Evolutionary conservation across 176 grass and related monocot genomes (phyloP).

Genomic region (Ananas comosus): DNA sequence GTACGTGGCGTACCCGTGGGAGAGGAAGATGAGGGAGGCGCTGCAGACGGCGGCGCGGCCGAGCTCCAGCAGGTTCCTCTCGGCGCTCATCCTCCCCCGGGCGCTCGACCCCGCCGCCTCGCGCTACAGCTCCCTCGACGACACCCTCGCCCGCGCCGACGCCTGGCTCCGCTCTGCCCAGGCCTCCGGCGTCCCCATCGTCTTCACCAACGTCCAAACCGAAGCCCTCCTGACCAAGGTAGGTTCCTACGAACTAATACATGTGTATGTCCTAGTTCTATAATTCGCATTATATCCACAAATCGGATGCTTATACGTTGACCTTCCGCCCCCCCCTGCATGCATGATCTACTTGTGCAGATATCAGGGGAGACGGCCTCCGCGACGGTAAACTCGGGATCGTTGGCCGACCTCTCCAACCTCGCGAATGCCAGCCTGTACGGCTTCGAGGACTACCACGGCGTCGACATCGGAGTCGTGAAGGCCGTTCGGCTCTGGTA

Average conservation of each 20-base stretch:
- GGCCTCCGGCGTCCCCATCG: slow-evolving; percentile 43
- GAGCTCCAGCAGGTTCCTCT: slow-evolving; percentile 45
- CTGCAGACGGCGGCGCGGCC: background rate
- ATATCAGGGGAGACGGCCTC: slow-evolving; percentile 73
- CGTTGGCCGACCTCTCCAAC: slow-evolving; percentile 48
- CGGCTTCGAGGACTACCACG: slow-evolving; percentile 82
- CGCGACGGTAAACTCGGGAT: slow-evolving; percentile 57
- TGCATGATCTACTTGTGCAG: slow-evolving; percentile 20
- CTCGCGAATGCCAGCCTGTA: slow-evolving; percentile 58
- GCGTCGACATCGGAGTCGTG: slow-evolving; percentile 70
- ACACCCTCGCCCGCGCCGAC: slow-evolving; percentile 48
- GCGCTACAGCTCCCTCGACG: slow-evolving; percentile 50
- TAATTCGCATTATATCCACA: background rate
- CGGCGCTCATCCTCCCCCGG: slow-evolving; percentile 58
- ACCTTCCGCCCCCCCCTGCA: background rate
- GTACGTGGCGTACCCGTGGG: slow-evolving; percentile 64
- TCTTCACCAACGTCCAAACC: slow-evolving; percentile 53
- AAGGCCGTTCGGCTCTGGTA: slow-evolving; percentile 80
- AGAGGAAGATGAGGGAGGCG: slow-evolving; percentile 44
- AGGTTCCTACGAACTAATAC: slow-evolving; percentile 3
- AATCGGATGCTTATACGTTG: background rate
- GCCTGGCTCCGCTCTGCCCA: slow-evolving; percentile 56
- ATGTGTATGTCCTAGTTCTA: background rate
- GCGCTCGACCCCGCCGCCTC: slow-evolving; percentile 36
- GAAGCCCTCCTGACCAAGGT: slow-evolving; percentile 85